Base-by-base conservation (phyloP, 148 eudicot species). In the Diospyros lotus region DNA sequence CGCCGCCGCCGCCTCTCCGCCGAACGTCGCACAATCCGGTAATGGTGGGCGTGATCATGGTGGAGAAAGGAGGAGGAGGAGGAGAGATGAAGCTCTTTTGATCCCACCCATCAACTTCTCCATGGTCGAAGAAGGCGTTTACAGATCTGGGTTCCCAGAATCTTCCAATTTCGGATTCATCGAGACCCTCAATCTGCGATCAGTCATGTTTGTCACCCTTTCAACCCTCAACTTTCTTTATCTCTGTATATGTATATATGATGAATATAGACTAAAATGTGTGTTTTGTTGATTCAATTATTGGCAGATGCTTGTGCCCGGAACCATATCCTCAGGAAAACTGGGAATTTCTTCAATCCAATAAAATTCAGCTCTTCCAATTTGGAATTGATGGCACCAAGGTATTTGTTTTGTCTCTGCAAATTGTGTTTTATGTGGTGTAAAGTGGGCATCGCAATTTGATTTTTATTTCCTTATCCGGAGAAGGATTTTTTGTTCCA, bases 381-480 rank as follows among this genome's bases (percentile, higher is more conserved):
- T 89, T 91, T 73, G 96, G 96, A 75, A 91, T 91, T 79, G 93
- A 91, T 82, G 96, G 96, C n/a, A 91, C 90, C 28, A 91, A 91
- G 96, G 96, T 91, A 82, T 67, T 40, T 39, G 6, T 10, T 40
- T 44, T 63, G 1, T 28, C 28, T 28, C 28, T 28, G 28, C 28
- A 28, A 28, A 28, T 28, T 28, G 28, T 28, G 28, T 28, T 28
- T 0, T 0, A 28, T 28, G 28, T 28, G 28, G 28, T 28, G 28
- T 28, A 28, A 28, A 28, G 28, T 28, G 28, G 28, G 28, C 0
- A 28, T 28, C 0, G 28, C 28, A 28, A 28, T 28, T 28, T 28
- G 28, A 28, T 28, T 28, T 28, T 28, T 28, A 28, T 28, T 28
- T 28, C 28, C 28, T 28, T 28, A 28, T 28, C 28, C 28, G 28